Percentiles rank a stretch among this genome's conserved stretches.
These are phyloP conservation scores for Alternaria viburni DNA, from an alignment of 2,329 filamentous ascomycete genomes.

Conservation along the genomic window DNA sequence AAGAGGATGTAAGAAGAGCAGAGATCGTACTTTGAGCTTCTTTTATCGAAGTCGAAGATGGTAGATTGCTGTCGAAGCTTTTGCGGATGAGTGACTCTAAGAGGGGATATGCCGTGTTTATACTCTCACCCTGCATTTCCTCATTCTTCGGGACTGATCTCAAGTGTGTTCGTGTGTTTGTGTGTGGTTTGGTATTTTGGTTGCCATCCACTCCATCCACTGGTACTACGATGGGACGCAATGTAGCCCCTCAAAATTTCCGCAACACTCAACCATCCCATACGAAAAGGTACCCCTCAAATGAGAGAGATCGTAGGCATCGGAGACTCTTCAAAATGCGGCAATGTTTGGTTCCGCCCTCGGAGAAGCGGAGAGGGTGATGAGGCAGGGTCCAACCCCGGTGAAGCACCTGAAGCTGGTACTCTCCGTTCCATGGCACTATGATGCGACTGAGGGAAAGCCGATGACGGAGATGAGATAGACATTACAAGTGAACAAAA, in stretches of 20 bases:
- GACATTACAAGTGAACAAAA: background rate
- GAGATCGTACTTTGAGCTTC: background rate
- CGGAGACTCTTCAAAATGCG: background rate
- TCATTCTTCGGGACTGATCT: background rate
- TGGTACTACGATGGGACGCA: background rate
- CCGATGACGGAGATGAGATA: background rate
- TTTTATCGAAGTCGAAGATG: background rate
- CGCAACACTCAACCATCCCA: background rate
- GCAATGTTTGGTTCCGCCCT: background rate
- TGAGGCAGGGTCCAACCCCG: background rate
- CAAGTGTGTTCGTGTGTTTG: background rate
- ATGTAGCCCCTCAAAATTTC: background rate
- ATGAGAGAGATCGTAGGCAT: background rate
- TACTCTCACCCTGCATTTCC: background rate
- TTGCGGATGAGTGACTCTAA: background rate
- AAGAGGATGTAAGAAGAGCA: background rate
- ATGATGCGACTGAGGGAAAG: background rate
- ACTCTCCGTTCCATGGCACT: background rate
- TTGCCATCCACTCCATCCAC: background rate
- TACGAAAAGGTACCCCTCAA: background rate
- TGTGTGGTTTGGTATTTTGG: background rate
- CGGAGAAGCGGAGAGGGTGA: background rate
- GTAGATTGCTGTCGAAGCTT: background rate
- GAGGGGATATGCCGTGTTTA: background rate
- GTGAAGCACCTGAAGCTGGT: background rate